Percentiles rank a stretch among this genome's conserved stretches.
phyloP scores from a whole-genome alignment of 179 eudicot species.

The Gypsophila paniculata region DNA sequence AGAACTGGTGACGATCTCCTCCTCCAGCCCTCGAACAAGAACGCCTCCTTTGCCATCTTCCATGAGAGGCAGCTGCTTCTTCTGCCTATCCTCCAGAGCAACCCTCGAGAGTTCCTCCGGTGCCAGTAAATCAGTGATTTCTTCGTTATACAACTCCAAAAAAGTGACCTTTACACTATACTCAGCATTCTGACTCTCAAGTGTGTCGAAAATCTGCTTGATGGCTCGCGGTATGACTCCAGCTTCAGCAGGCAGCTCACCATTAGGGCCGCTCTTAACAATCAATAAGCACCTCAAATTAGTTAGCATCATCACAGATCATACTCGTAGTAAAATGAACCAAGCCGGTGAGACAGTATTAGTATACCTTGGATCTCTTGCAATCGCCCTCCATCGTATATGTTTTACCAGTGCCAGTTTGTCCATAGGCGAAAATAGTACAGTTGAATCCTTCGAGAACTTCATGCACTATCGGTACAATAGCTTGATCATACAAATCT shows the following conservation, averaged over 20 bases:
- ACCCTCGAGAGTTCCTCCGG: constrained; percentile 79
- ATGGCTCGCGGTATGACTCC: constrained; percentile 97
- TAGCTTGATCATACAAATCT: constrained; percentile 89
- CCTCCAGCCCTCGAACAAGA: constrained; percentile 91
- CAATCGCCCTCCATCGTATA: constrained; percentile 99
- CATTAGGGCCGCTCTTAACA: constrained; percentile 66
- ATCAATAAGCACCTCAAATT: neutral
- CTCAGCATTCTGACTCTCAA: constrained; percentile 92
- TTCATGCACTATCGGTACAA: constrained; percentile 82
- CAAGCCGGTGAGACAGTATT: neutral
- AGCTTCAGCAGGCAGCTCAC: constrained; percentile 80
- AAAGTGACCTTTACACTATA: constrained; percentile 98
- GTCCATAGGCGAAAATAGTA: constrained; percentile 97
- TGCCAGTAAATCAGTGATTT: constrained; percentile 91
- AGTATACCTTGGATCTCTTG: constrained; percentile 68
- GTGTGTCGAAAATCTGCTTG: constrained; percentile 85
- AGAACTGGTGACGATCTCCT: constrained; percentile 92
- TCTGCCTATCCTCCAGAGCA: constrained; percentile 77
- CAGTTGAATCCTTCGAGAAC: constrained; percentile 96
- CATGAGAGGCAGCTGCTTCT: constrained; percentile 87
- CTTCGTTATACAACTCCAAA: constrained; percentile 89
- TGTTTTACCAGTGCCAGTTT: constrained; percentile 97
- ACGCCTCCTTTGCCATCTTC: constrained; percentile 99
- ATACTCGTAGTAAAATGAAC: neutral
- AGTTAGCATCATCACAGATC: neutral